Percentiles rank a stretch among this genome's conserved stretches.
Evolutionary conservation across 352 stramenopile genomes (phyloP).

Genomic region (Phytophthora hibernalis): DNA sequence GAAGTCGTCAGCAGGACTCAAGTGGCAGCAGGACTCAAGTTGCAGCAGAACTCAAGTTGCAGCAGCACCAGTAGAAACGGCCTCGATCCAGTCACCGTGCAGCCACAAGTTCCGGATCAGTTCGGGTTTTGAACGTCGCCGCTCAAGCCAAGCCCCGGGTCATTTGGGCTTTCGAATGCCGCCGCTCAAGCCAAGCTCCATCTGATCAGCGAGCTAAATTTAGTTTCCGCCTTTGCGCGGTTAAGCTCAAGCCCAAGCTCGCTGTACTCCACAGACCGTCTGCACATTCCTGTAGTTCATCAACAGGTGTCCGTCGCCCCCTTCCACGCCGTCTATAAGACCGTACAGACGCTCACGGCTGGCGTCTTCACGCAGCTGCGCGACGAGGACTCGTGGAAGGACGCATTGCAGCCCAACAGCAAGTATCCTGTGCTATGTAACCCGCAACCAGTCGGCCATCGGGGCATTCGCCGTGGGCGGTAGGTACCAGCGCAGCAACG

Average conservation of each 20-base stretch:
- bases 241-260: conserved; percentile 56
- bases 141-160: no score
- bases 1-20: no score
- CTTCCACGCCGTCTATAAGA: conserved; percentile 94
- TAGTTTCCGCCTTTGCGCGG: no score
- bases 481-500: conserved; percentile 91
- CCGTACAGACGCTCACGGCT: conserved; percentile 76
- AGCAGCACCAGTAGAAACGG: no score
- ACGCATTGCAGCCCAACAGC: conserved; percentile 70
- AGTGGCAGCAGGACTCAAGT: no score
- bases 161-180: no score
- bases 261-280: conserved; percentile 68
- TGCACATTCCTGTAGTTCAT: conserved; percentile 92
- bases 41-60: no score
- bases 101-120: no score
- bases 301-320: conserved; percentile 93
- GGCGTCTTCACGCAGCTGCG: conserved; percentile 93
- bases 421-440: conserved; percentile 99
- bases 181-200: no score
- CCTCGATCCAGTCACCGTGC: no score
- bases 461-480: conserved; percentile 96
- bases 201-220: no score
- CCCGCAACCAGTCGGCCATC: conserved; percentile 95
- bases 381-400: conserved; percentile 83
- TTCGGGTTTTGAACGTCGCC: no score